Percentiles rank a stretch among this genome's conserved stretches.
These are phyloP conservation scores for Lecanicillium sp. DNA, from an alignment of 2,329 filamentous ascomycete genomes.

Conservation along the genomic window DNA sequence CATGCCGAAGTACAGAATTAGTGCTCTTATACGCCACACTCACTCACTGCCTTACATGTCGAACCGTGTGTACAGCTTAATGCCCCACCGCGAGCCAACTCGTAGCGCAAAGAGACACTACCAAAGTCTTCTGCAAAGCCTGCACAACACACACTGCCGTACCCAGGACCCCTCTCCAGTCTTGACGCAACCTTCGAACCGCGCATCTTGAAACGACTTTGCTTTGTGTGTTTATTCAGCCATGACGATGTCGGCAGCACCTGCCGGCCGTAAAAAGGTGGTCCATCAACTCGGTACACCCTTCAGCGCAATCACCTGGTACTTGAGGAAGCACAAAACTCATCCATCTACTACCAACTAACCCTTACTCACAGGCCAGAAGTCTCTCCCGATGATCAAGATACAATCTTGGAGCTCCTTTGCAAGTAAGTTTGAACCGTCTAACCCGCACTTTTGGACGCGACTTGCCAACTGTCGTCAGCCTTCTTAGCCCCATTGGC, in stretches of 20 bases:
- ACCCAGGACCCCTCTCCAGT: no score
- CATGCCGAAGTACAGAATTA: no score
- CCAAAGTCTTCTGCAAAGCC: no score
- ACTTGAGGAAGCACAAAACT: slow-evolving; percentile 11
- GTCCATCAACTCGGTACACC: slow-evolving; percentile 59
- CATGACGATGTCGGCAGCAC: slow-evolving; percentile 18
- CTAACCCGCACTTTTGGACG: neutral
- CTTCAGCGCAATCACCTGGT: slow-evolving; percentile 55
- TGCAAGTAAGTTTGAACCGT: slow-evolving; percentile 45
- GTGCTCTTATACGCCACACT: no score
- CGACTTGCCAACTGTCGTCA: slow-evolving; percentile 22
- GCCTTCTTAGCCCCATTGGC: slow-evolving; percentile 56
- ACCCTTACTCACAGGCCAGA: slow-evolving; percentile 42
- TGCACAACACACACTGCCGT: no score
- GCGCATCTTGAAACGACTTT: no score
- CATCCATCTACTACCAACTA: neutral
- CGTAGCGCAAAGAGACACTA: no score
- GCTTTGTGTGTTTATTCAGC: neutral
- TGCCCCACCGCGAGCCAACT: no score
- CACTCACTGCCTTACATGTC: no score
- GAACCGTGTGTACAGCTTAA: no score
- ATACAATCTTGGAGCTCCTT: slow-evolving; percentile 56
- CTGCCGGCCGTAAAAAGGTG: slow-evolving; percentile 40
- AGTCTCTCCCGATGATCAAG: slow-evolving; percentile 48
- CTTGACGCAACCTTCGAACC: no score